Base-by-base conservation (phyloP, 352 stramenopile genomes). In the Pythium periplocum region DNA sequence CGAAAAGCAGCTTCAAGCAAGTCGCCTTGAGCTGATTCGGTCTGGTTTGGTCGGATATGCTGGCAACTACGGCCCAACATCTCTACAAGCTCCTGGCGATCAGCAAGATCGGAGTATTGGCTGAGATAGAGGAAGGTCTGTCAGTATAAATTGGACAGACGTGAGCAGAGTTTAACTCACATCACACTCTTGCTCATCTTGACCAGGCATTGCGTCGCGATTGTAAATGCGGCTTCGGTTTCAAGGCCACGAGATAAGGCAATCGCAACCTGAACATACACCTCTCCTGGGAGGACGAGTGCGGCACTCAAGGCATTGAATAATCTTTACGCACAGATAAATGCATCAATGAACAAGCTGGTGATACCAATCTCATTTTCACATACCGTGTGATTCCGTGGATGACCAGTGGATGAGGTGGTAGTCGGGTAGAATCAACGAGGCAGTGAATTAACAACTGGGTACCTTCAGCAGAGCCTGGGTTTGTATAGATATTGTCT, bases 1-100 rank as follows among this genome's bases (percentile, higher is more conserved):
- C 68, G 71, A 34, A 88, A 82, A n/a, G 72, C 75, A 3, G 76
- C 82, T 62, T 89, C 77, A 2, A 93, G 49, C 61, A 93, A 39
- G 17, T 86, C 75, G 34, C 75, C 73, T 48, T 68, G 9, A 9
- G 44, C 44, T 34, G 32, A 37, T 0, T 41, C 6, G 30, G 38
- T 40, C 47, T 48, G 0, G 41, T 55, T 9, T 30, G 52, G 12
- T 39, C 40, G 43, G 39, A 64, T 31, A 17, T 59, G 50, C 36
- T 66, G 43, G 49, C 52, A 39, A 32, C 51, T 54, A 6, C 38
- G n/a, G 33, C 46, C 31, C n/a, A 53, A 4, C 10, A 44, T 10
- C 36, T 54, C 58, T 3, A 88, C 38, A 37, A 87, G 51, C 33
- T 75, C 61, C 1, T 66, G 37, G 40, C 78, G 78, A 9, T 87